Conservation (phyloP, 2,329 filamentous ascomycete species). For the Cladobotryum protrusum region DNA sequence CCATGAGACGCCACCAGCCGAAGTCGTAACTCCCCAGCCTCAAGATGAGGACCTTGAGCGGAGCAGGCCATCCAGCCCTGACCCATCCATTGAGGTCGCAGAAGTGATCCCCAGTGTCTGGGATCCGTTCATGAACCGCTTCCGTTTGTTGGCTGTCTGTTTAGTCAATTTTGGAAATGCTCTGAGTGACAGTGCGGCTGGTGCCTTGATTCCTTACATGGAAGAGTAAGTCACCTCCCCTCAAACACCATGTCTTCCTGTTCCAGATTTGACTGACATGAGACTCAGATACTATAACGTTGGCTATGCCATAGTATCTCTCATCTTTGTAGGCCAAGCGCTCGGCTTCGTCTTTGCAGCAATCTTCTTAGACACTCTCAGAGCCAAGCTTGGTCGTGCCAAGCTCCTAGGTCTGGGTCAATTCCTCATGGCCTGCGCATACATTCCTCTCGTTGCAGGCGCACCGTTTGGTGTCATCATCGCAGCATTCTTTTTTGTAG, state of each 20-base stretch:
- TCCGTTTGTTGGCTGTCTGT: constrained; percentile 58
- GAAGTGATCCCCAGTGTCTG: constrained; percentile 51
- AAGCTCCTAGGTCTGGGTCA: constrained; percentile 56
- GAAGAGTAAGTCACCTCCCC: constrained; percentile 42
- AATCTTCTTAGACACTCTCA: constrained; percentile 58
- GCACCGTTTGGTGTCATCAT: constrained; percentile 67
- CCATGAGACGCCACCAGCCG: constrained; percentile 8
- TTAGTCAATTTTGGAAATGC: constrained; percentile 63
- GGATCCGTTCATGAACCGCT: constrained; percentile 62
- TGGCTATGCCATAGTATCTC: constrained; percentile 70
- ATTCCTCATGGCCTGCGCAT: constrained; percentile 51
- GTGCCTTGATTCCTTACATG: constrained; percentile 76
- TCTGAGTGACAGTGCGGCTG: constrained; percentile 67
- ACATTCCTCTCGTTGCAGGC: constrained; percentile 57
- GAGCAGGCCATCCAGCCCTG: constrained; percentile 46
- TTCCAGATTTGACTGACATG: neutral
- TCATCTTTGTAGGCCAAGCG: constrained; percentile 76
- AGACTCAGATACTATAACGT: constrained; percentile 58
- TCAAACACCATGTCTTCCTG: neutral
- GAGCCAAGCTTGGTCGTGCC: constrained; percentile 57
- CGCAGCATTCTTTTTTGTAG: constrained; percentile 61
- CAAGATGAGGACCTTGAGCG: constrained; percentile 39
- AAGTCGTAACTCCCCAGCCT: constrained; percentile 5
- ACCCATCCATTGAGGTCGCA: constrained; percentile 28
- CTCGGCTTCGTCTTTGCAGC: constrained; percentile 70